Percentiles rank a stretch among this genome's conserved stretches.
Conservation (phyloP, 352 stramenopile species). For the Globisporangium ultimum region DNA sequence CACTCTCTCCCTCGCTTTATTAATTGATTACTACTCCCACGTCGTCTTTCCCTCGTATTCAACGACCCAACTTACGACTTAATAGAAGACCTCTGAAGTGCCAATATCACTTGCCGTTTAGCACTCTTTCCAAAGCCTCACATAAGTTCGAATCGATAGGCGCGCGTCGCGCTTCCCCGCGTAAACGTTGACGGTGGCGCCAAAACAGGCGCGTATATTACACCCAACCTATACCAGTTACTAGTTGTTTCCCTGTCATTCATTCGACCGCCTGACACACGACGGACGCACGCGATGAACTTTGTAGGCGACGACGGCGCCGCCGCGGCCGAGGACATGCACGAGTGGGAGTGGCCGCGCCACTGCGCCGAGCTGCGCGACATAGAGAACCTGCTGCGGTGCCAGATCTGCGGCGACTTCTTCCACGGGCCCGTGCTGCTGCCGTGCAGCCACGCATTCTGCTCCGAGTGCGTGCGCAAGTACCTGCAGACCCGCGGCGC, state of each 20-base stretch:
- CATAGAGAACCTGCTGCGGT: constrained; percentile 75
- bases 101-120: too few relatives aligned
- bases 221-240: too few relatives aligned
- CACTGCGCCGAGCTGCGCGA: constrained; percentile 54
- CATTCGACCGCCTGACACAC: not conserved
- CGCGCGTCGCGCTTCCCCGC: too few relatives aligned
- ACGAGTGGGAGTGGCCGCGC: constrained; percentile 79
- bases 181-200: too few relatives aligned
- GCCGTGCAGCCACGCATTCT: constrained; percentile 80
- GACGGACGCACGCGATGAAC: constrained; percentile 7
- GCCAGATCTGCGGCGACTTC: constrained; percentile 82
- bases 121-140: too few relatives aligned
- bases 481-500: constrained; percentile 71
- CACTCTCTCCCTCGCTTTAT: not conserved
- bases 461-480: constrained; percentile 77
- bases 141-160: too few relatives aligned
- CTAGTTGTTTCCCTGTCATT: not conserved
- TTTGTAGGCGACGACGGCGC: constrained; percentile 9
- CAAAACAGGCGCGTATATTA: too few relatives aligned
- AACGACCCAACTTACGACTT: too few relatives aligned
- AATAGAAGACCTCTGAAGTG: too few relatives aligned
- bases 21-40: not conserved
- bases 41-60: not conserved
- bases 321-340: constrained; percentile 23
- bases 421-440: constrained; percentile 79